A percentile compares a stretch with the other conserved stretches of the same genome.
phyloP scores from a whole-genome alignment of 2,329 filamentous ascomycete species.

The Laburnicola sp. region DNA sequence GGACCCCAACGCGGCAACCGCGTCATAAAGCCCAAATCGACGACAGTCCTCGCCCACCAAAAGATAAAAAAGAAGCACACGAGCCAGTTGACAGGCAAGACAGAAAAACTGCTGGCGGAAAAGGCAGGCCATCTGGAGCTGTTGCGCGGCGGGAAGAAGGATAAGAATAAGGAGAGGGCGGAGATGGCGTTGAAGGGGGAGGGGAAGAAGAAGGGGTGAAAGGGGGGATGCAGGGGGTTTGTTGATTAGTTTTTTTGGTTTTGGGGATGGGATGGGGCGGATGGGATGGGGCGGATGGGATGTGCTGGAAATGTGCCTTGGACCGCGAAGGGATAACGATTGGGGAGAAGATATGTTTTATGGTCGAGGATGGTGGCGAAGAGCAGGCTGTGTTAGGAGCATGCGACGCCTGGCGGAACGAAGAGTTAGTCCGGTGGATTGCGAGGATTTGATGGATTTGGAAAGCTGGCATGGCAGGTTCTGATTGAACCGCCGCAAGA shows the following conservation, averaged over 20 bases:
- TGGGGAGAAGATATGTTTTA: background rate
- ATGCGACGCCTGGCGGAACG: too few species aligned
- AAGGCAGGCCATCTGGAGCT: conserved; percentile 72
- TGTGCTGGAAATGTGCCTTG: background rate
- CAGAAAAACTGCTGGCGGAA: conserved; percentile 67
- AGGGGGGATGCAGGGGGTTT: background rate
- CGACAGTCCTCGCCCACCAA: conserved; percentile 60
- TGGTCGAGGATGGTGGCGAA: too few species aligned
- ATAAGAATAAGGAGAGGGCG: conserved; percentile 25
- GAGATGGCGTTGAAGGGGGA: conserved; percentile 15
- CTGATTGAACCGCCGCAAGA: too few species aligned
- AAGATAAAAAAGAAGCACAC: conserved; percentile 69
- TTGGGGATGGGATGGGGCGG: background rate
- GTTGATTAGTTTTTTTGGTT: too few species aligned
- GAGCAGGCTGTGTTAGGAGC: too few species aligned
- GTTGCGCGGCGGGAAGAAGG: conserved; percentile 67
- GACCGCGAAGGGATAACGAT: background rate
- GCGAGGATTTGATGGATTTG: too few species aligned
- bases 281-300: background rate
- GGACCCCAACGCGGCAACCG: conserved; percentile 62
- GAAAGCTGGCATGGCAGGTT: too few species aligned
- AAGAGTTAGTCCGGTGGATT: too few species aligned
- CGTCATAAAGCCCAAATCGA: conserved; percentile 69
- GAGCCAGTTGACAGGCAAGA: conserved; percentile 64
- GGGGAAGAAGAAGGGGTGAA: conserved; percentile 16